Conservation (phyloP, 169 alveolate genomes). For the Eimeria praecox region DNA sequence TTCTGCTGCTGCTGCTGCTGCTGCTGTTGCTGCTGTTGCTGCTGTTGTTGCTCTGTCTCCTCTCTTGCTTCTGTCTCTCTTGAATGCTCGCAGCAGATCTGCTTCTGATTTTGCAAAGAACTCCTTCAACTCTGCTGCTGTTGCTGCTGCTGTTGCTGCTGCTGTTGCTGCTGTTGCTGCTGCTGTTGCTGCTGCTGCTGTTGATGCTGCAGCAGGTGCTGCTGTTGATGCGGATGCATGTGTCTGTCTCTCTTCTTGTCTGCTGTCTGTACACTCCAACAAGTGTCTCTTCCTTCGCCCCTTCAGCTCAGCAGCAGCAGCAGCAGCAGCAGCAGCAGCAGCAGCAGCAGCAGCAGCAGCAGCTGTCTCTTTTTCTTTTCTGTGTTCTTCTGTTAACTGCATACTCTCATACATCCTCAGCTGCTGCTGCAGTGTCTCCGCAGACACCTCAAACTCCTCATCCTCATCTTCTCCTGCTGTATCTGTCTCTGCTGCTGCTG, state of each 20-base stretch:
- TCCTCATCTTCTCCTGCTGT: not conserved
- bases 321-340: too few relatives aligned
- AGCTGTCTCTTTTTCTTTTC: too few relatives aligned
- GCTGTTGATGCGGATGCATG: too few relatives aligned
- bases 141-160: not conserved
- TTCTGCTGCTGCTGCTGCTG: constrained; percentile 13
- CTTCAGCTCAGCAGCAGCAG: not conserved
- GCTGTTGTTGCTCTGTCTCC: not conserved
- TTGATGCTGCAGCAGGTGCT: not conserved
- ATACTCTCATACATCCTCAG: not conserved
- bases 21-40: constrained; percentile 23
- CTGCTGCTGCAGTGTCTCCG: constrained; percentile 36
- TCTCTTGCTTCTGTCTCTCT: not conserved
- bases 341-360: too few relatives aligned
- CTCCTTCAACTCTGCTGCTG: not conserved
- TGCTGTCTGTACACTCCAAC: not conserved
- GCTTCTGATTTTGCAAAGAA: constrained; percentile 37
- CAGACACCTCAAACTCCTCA: not conserved
- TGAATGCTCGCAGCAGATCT: not conserved
- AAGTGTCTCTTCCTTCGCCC: not conserved
- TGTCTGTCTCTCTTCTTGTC: not conserved
- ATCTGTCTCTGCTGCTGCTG: not conserved
- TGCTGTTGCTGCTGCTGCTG: not conserved
- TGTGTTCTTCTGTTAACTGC: too few relatives aligned
- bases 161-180: not conserved